A percentile compares a stretch with the other conserved stretches of the same genome.
Evolutionary conservation across 2,329 filamentous ascomycete genomes (phyloP).

Genomic region (Diaporthe vexans): DNA sequence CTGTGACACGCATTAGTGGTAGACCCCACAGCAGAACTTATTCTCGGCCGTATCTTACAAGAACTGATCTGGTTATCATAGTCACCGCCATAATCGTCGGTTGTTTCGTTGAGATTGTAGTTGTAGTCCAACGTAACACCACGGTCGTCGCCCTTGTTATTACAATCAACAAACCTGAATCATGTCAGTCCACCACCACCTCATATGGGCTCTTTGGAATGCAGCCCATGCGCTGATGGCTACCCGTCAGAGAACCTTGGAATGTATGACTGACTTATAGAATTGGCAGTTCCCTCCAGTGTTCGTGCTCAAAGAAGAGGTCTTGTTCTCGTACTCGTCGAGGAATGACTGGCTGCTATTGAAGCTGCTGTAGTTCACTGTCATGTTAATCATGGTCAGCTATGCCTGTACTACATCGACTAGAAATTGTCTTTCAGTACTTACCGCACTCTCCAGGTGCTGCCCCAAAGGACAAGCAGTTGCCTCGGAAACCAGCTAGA

Average conservation of each 20-base stretch:
- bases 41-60: not conserved
- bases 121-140: not conserved
- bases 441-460: not conserved
- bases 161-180: not conserved
- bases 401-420: accelerated
- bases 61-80: slow-evolving; percentile 19
- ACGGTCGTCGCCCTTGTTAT: slow-evolving; percentile 16
- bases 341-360: not conserved
- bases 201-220: not conserved
- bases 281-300: slow-evolving; percentile 20
- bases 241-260: no score
- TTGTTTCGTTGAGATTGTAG: not conserved
- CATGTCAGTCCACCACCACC: not conserved
- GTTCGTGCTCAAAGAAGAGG: not conserved
- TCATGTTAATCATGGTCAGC: not conserved
- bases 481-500: slow-evolving; percentile 2
- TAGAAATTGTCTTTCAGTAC: not conserved
- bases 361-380: slow-evolving; percentile 24
- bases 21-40: not conserved
- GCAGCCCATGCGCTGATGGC: accelerated
- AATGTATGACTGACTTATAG: not conserved
- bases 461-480: slow-evolving; percentile 10
- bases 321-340: slow-evolving; percentile 1
- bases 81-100: not conserved
- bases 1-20: not conserved